Percentiles rank a stretch among this genome's conserved stretches.
Evolutionary conservation across 2,329 filamentous ascomycete genomes (phyloP).

Genomic region (Nemania bipapillata): DNA sequence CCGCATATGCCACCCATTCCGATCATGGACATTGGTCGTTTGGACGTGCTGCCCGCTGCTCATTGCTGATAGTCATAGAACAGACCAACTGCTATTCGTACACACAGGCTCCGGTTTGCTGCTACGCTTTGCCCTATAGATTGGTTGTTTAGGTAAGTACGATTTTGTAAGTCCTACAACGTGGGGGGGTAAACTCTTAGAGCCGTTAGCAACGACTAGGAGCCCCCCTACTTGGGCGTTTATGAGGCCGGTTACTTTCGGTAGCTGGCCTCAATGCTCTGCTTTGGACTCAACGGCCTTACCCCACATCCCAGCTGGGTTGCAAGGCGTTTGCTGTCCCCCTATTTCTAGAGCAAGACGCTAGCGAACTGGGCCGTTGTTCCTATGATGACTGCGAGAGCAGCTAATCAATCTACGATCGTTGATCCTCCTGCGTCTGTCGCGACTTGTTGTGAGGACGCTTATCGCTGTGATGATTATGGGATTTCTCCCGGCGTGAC

Average conservation of each 20-base stretch:
- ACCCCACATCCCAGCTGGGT: background rate
- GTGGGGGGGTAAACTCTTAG: background rate
- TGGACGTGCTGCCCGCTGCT: conserved; percentile 16
- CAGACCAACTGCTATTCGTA: conserved; percentile 30
- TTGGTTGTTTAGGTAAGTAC: conserved; percentile 22
- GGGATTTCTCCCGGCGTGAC: conserved; percentile 84
- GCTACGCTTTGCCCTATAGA: conserved; percentile 20
- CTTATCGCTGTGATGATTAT: conserved; percentile 55
- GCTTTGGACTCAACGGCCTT: conserved; percentile 5
- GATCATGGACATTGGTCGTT: conserved; percentile 22
- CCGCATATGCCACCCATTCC: conserved; percentile 17
- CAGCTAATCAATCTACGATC: conserved; percentile 41
- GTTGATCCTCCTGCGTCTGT: conserved; percentile 50
- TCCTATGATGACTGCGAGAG: background rate
- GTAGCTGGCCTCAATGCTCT: conserved; percentile 7
- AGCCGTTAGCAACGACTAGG: conserved; percentile 7
- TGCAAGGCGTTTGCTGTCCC: background rate
- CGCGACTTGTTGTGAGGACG: conserved; percentile 49
- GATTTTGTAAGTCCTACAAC: conserved; percentile 20
- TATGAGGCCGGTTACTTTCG: conserved; percentile 3
- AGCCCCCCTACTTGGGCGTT: conserved; percentile 14
- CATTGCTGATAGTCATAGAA: conserved; percentile 23
- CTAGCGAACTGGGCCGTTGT: background rate
- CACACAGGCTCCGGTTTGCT: conserved; percentile 31
- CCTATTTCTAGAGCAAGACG: background rate